Conservation (phyloP, 345 rosid genomes). For the Clarkia xantiana region DNA sequence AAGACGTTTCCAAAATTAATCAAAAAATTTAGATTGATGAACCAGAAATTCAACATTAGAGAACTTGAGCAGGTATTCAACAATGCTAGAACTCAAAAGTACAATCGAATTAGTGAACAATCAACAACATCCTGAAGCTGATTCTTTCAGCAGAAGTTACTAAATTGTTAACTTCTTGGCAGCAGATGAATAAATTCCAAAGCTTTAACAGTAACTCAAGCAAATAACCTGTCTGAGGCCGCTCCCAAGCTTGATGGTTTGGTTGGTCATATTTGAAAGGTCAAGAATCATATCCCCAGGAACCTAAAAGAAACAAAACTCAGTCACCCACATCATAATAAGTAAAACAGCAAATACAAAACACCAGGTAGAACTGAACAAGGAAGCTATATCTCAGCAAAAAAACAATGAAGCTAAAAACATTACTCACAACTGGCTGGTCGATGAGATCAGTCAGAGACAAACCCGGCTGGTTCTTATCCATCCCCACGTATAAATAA, state of each 20-base stretch:
- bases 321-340: neutral
- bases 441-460: constrained; percentile 31
- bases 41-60: too few species aligned
- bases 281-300: constrained; percentile 82
- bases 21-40: too few species aligned
- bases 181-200: too few species aligned
- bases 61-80: too few species aligned
- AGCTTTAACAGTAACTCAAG: neutral
- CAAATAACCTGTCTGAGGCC: constrained; percentile 71
- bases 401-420: neutral
- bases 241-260: constrained; percentile 72
- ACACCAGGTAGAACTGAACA: neutral
- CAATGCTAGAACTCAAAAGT: too few species aligned
- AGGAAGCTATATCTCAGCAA: neutral
- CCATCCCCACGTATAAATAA: constrained; percentile 22
- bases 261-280: constrained; percentile 55
- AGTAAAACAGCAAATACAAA: neutral
- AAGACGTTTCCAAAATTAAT: too few species aligned
- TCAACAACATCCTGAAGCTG: too few species aligned
- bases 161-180: too few species aligned
- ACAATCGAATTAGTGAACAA: too few species aligned
- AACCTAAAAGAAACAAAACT: constrained; percentile 25
- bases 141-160: too few species aligned
- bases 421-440: constrained; percentile 34
- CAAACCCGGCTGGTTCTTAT: constrained; percentile 15